Evolutionary conservation across 1,139 yeast species (phyloP).

Genomic region (Pichia sp.): DNA sequence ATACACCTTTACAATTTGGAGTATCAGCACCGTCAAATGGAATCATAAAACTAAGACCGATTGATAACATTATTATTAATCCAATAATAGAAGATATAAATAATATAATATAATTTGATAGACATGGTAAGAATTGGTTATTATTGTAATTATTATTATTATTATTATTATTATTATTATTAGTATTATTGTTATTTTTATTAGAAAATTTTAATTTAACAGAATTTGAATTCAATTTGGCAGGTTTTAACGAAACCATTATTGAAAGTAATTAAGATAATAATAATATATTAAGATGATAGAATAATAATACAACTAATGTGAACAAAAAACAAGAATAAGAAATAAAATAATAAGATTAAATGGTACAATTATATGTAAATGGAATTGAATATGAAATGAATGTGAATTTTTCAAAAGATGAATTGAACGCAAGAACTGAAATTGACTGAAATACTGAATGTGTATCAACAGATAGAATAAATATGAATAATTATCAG

Average conservation of each 20-base stretch:
- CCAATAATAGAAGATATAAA: conserved; percentile 5
- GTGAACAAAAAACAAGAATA: neutral
- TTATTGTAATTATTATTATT: neutral
- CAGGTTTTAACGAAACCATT: neutral
- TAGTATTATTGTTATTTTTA: neutral
- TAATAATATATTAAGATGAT: neutral
- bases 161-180: neutral
- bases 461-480: too few relatives aligned
- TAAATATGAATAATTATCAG: too few relatives aligned
- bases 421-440: too few relatives aligned
- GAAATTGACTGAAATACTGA: too few relatives aligned
- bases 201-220: neutral
- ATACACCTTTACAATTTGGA: conserved; percentile 47
- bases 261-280: neutral
- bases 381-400: neutral
- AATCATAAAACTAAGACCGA: conserved; percentile 20
- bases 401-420: neutral
- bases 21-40: conserved; percentile 27
- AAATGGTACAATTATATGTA: neutral
- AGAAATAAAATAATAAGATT: neutral
- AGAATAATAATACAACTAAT: too few relatives aligned
- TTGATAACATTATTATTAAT: conserved; percentile 2
- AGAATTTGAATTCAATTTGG: neutral
- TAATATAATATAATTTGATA: conserved; percentile 4
- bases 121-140: neutral